Evolutionary conservation across 1,139 yeast species (phyloP).

Genomic region (Saccharomyces hybrid): DNA sequence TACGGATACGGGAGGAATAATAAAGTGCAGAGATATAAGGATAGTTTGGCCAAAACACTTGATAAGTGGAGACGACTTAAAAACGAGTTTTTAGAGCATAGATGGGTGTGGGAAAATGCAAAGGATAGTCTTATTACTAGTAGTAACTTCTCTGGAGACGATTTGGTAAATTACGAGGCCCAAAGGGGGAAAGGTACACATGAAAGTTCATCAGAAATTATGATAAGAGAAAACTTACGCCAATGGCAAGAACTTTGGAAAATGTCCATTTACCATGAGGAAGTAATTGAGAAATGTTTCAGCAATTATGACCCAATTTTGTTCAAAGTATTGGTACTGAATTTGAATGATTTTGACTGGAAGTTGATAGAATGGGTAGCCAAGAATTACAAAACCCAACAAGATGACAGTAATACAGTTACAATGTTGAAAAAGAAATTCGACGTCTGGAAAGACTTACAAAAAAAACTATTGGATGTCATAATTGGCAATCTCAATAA

Average conservation of each 20-base stretch:
- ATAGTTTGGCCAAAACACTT: not conserved
- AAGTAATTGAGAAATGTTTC: slow-evolving; percentile 11
- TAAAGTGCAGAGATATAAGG: slow-evolving; percentile 10
- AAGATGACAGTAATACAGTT: not conserved
- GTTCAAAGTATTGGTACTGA: slow-evolving; percentile 13
- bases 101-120: slow-evolving; percentile 17
- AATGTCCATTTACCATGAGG: slow-evolving; percentile 7
- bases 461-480: slow-evolving; percentile 5
- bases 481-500: slow-evolving; percentile 5
- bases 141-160: slow-evolving; percentile 14
- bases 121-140: slow-evolving; percentile 15
- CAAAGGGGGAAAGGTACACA: slow-evolving; percentile 1
- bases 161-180: not conserved
- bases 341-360: slow-evolving; percentile 17
- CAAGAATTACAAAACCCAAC: slow-evolving; percentile 1
- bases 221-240: slow-evolving; percentile 13
- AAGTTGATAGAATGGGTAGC: slow-evolving; percentile 20
- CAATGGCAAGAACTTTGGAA: slow-evolving; percentile 19
- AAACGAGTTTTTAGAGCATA: slow-evolving; percentile 30
- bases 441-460: slow-evolving; percentile 6
- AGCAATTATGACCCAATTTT: slow-evolving; percentile 11
- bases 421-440: slow-evolving; percentile 5
- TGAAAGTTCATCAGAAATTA: slow-evolving; percentile 10
- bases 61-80: slow-evolving; percentile 23
- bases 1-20: slow-evolving; percentile 17